Conservation (phyloP, 768 basidiomycete genomes). For the Podaxis sp. region DNA sequence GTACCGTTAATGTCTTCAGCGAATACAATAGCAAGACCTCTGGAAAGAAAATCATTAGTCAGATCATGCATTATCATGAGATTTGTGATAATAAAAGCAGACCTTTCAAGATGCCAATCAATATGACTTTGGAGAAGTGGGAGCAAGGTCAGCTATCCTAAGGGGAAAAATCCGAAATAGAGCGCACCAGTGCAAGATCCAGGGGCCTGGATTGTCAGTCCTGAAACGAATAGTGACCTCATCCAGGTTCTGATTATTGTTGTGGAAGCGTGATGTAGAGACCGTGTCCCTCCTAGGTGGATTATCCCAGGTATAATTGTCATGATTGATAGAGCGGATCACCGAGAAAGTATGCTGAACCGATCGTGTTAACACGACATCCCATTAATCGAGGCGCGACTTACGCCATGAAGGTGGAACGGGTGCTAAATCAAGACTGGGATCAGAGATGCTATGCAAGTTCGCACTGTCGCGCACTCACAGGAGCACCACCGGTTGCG, state of each 20-base stretch:
- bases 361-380: not conserved
- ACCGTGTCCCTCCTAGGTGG: slow-evolving; percentile 17
- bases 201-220: slow-evolving; percentile 46
- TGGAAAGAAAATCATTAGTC: not conserved
- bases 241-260: slow-evolving; percentile 10
- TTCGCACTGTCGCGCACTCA: not conserved
- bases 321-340: slow-evolving; percentile 3
- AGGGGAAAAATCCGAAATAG: not conserved
- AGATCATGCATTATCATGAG: not conserved
- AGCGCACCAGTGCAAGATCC: slow-evolving; percentile 23
- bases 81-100: not conserved
- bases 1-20: slow-evolving; percentile 13
- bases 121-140: slow-evolving; percentile 13
- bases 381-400: slow-evolving; percentile 7
- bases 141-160: not conserved
- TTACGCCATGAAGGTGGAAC: slow-evolving; percentile 22
- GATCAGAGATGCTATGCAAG: not conserved
- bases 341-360: slow-evolving; percentile 21
- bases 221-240: slow-evolving; percentile 42
- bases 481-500: not conserved
- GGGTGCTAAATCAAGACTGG: slow-evolving; percentile 6
- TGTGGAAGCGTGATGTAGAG: slow-evolving; percentile 1
- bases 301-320: slow-evolving; percentile 11
- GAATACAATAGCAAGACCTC: slow-evolving; percentile 18
- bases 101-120: slow-evolving; percentile 19